Conservation (phyloP, 768 basidiomycete species). For the Amylocystis lapponica region DNA sequence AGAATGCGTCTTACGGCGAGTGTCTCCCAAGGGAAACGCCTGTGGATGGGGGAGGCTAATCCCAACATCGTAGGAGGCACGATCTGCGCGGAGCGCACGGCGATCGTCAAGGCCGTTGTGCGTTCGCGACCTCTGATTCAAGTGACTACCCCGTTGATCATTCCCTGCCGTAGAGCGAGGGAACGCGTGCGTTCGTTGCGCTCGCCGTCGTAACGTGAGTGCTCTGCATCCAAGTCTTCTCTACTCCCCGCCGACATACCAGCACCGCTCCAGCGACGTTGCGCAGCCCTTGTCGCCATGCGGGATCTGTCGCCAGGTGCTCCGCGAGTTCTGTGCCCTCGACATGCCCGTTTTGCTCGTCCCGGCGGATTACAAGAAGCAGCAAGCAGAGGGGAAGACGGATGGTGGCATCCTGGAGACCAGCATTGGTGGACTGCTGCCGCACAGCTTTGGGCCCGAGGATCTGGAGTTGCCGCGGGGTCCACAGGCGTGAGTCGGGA, state of each 20-base stretch:
- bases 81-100: conserved; percentile 94
- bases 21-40: too few species aligned
- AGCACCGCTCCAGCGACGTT: conserved; percentile 51
- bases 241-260: background rate
- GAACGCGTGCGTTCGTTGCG: conserved; percentile 60
- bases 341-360: conserved; percentile 71
- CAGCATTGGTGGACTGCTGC: conserved; percentile 70
- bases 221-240: background rate
- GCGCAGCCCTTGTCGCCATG: conserved; percentile 71
- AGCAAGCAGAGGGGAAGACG: conserved; percentile 30
- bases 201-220: conserved; percentile 78
- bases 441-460: conserved; percentile 86
- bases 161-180: conserved; percentile 59
- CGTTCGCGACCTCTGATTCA: conserved; percentile 7
- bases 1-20: conserved; percentile 88
- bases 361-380: conserved; percentile 53
- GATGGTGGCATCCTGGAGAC: conserved; percentile 54
- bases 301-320: conserved; percentile 89
- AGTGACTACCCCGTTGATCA: background rate
- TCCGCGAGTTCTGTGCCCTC: conserved; percentile 78
- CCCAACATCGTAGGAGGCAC: too few species aligned
- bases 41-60: too few species aligned
- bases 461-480: conserved; percentile 60
- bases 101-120: conserved; percentile 90
- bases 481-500: background rate